A percentile compares a stretch with the other conserved stretches of the same genome.
These are phyloP conservation scores for Musa beccarii DNA, from an alignment of 176 grass and related monocot genomes.

Conservation along the genomic window DNA sequence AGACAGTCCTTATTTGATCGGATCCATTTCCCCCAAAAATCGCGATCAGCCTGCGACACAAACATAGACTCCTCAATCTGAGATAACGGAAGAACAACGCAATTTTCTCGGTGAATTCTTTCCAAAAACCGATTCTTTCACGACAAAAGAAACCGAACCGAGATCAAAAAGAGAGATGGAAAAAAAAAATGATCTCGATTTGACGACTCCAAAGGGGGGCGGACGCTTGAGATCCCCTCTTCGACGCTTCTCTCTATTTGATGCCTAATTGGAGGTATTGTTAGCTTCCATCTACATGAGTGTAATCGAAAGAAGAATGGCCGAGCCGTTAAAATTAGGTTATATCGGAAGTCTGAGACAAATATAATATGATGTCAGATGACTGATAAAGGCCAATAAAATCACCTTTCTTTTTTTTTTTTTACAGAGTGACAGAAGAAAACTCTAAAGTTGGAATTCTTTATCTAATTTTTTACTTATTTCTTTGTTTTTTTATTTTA, in stretches of 20 bases:
- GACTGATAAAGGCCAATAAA: background rate
- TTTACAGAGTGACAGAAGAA: background rate
- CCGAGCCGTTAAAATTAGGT: background rate
- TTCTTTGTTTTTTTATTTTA: too few relatives aligned
- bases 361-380: background rate
- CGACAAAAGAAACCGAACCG: background rate
- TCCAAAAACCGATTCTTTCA: background rate
- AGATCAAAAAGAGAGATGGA: background rate
- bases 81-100: background rate
- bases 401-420: background rate
- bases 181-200: background rate
- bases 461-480: too few relatives aligned
- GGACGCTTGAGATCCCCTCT: background rate
- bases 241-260: background rate
- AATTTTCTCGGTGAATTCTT: background rate
- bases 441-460: too few relatives aligned
- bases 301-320: background rate
- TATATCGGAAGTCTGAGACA: background rate
- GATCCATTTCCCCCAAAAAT: background rate
- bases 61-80: background rate
- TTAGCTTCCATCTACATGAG: background rate
- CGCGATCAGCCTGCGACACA: constrained; percentile 13
- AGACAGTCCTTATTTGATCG: background rate
- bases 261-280: background rate
- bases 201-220: constrained; percentile 3